Percentiles rank a stretch among this genome's conserved stretches.
phyloP scores from a whole-genome alignment of 495 filamentous ascomycete species.

The Cercophora newfieldiana region DNA sequence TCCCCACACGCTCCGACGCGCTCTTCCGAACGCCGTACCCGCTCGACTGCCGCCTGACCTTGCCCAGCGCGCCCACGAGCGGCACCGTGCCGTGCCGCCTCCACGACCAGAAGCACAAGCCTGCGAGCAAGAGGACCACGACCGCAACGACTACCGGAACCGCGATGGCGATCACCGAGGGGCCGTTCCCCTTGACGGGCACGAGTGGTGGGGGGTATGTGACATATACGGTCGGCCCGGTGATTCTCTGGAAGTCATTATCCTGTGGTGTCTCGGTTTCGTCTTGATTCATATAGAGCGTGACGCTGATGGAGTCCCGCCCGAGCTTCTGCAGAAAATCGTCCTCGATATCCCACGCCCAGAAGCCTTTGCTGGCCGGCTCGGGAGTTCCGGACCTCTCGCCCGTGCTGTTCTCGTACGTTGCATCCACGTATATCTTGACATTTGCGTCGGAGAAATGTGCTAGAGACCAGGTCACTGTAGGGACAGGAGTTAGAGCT shows the following conservation, averaged over 20 bases:
- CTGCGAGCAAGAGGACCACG: constrained; percentile 14
- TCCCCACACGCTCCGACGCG: constrained; percentile 22
- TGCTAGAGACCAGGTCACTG: constrained; percentile 34
- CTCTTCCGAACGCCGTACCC: constrained; percentile 35
- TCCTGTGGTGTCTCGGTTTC: background rate
- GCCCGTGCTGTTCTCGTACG: background rate
- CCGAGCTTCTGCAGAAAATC: constrained; percentile 18
- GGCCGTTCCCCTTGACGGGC: background rate
- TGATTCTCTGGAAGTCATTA: background rate
- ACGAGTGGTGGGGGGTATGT: background rate
- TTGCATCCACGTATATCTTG: constrained; percentile 14
- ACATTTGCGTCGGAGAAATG: constrained; percentile 22
- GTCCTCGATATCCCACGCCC: constrained; percentile 23
- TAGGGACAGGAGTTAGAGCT: background rate
- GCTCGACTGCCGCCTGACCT: constrained; percentile 8
- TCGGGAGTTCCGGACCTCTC: constrained; percentile 12
- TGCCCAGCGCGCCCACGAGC: constrained; percentile 17
- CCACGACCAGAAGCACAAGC: constrained; percentile 22
- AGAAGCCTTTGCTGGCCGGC: constrained; percentile 28
- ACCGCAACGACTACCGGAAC: constrained; percentile 27
- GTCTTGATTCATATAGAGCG: constrained; percentile 21
- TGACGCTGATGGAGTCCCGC: constrained; percentile 10
- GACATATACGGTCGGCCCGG: constrained; percentile 25
- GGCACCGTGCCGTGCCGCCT: constrained; percentile 20
- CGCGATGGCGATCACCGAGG: constrained; percentile 23